phyloP scores from a whole-genome alignment of 2,329 filamentous ascomycete genomes.

The Ilyonectria sp. region DNA sequence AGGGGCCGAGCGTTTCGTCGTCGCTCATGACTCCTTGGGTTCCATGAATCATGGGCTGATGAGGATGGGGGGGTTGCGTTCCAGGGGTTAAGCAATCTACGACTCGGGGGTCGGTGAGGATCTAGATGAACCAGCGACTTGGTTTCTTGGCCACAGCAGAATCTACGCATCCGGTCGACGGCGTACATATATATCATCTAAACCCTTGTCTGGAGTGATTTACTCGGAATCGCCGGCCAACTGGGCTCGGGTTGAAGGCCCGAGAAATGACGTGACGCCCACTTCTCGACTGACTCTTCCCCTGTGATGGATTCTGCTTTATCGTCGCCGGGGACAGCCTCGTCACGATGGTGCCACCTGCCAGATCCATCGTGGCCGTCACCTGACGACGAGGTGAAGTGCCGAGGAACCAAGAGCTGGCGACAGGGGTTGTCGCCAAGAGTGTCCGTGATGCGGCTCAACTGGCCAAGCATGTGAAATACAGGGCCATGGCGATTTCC shows the following conservation, averaged over 20 bases:
- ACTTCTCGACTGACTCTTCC: not conserved
- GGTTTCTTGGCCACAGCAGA: not conserved
- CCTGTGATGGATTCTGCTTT: not conserved
- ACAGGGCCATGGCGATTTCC: not conserved
- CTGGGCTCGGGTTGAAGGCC: not conserved
- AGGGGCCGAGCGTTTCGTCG: constrained; percentile 19
- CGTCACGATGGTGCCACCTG: constrained; percentile 11
- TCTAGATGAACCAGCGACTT: constrained; percentile 6
- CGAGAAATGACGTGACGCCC: constrained; percentile 1
- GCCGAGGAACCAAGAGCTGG: not conserved
- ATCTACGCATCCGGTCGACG: not conserved
- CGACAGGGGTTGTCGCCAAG: not conserved
- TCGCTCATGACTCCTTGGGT: constrained; percentile 16
- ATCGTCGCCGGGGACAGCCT: not conserved
- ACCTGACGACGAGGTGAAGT: not conserved
- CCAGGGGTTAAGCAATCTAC: not conserved
- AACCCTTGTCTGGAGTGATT: not conserved
- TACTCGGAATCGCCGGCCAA: not conserved
- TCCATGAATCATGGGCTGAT: not conserved
- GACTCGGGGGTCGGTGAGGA: not conserved
- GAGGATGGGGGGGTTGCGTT: not conserved
- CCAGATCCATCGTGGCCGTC: not conserved
- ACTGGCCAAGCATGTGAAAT: not conserved
- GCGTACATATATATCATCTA: not conserved
- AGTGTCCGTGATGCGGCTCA: constrained; percentile 4